phyloP scores from a whole-genome alignment of 2,329 filamentous ascomycete species.

The Stagonosporopsis chrysanthemi region DNA sequence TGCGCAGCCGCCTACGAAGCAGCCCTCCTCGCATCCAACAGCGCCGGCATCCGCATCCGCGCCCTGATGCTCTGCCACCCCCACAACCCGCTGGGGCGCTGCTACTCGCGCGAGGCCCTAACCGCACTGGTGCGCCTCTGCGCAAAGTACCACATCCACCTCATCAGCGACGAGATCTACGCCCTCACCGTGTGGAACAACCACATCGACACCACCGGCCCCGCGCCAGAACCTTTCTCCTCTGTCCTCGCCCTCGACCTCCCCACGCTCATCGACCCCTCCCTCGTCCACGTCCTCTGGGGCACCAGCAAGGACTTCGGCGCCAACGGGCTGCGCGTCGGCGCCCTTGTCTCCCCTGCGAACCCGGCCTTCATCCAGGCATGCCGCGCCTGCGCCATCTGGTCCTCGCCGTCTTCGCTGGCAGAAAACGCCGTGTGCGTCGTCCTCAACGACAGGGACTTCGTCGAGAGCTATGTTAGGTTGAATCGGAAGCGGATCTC shows the following conservation, averaged over 20 bases:
- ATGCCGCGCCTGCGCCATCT: conserved; percentile 12
- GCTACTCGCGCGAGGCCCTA: conserved; percentile 51
- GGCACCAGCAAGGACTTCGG: conserved; percentile 58
- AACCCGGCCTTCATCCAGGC: conserved; percentile 46
- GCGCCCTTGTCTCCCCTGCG: conserved; percentile 19
- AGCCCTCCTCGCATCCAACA: conserved; percentile 49
- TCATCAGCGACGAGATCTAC: conserved; percentile 68
- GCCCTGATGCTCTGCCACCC: conserved; percentile 61
- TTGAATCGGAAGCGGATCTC: conserved; percentile 49
- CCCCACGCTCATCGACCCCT: conserved; percentile 56
- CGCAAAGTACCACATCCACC: conserved; percentile 59
- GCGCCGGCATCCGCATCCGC: conserved; percentile 52
- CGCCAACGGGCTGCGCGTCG: conserved; percentile 56
- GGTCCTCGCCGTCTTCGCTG: conserved; percentile 20
- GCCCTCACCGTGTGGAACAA: conserved; percentile 58
- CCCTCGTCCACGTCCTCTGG: conserved; percentile 60
- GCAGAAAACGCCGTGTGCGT: conserved; percentile 10
- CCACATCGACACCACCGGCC: conserved; percentile 47
- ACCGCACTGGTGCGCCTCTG: conserved; percentile 58
- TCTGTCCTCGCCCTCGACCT: conserved; percentile 29
- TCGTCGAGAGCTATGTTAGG: conserved; percentile 48
- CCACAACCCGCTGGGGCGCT: conserved; percentile 57
- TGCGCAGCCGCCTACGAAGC: conserved; percentile 57
- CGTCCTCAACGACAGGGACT: conserved; percentile 1
- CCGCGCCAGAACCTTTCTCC: conserved; percentile 23